A percentile compares a stretch with the other conserved stretches of the same genome.
These are phyloP conservation scores for Alliaria petiolata DNA, from an alignment of 345 rosid species.

Conservation along the genomic window DNA sequence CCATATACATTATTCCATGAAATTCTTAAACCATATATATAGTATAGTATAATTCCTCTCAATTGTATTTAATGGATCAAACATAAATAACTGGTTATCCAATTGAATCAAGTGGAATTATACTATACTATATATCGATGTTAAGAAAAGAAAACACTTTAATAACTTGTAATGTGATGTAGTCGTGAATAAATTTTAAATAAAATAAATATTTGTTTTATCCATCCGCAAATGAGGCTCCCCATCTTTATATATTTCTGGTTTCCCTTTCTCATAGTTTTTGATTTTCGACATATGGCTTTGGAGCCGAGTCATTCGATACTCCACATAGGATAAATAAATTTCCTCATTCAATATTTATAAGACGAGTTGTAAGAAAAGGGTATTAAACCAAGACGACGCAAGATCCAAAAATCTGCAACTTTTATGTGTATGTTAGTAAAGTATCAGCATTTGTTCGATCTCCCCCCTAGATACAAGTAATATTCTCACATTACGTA, in stretches of 20 bases:
- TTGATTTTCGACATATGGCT: background rate
- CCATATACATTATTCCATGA: background rate
- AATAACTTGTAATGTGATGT: background rate
- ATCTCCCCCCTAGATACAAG: slow-evolving; percentile 14
- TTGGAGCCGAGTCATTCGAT: slow-evolving; percentile 8
- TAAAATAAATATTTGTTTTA: background rate
- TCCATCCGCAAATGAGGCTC: background rate
- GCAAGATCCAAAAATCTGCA: slow-evolving; percentile 37
- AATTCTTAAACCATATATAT: no score
- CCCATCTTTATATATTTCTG: slow-evolving; percentile 11
- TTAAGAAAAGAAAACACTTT: background rate
- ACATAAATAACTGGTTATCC: background rate
- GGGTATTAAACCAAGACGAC: slow-evolving; percentile 34
- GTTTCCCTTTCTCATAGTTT: background rate
- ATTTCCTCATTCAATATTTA: background rate
- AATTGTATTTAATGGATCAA: no score
- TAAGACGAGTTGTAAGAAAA: slow-evolving; percentile 3
- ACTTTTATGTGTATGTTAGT: slow-evolving; percentile 29
- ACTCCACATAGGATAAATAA: background rate
- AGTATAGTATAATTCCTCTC: no score
- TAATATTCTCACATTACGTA: slow-evolving; percentile 19
- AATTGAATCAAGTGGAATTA: slow-evolving; percentile 4
- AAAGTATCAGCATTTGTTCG: slow-evolving; percentile 30
- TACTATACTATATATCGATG: background rate
- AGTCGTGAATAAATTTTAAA: background rate